Conservation (phyloP, 192 early-diverging fungal genomes). For the Backusella australiensis region DNA sequence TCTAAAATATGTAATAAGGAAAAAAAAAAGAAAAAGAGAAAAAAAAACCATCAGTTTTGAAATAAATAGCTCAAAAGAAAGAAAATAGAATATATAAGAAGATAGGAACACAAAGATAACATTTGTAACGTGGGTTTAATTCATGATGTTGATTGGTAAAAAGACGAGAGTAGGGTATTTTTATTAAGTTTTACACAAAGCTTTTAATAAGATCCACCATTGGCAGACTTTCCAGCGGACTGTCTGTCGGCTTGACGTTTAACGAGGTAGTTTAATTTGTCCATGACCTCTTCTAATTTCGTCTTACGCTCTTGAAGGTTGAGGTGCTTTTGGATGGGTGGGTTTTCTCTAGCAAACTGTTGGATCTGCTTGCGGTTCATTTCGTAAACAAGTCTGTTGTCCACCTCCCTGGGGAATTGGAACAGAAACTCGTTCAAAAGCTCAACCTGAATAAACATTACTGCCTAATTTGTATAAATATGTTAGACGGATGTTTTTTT, state of each 20-base stretch:
- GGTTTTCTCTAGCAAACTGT: conserved; percentile 91
- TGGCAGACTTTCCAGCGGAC: not conserved
- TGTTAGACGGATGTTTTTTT: not conserved
- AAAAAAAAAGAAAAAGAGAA: not conserved
- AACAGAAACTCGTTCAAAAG: conserved; percentile 98
- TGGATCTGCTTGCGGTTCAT: conserved; percentile 76
- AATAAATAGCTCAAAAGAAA: not conserved
- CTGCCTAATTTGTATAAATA: conserved; percentile 49
- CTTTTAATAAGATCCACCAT: conserved; percentile 7
- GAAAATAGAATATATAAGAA: not conserved
- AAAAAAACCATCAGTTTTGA: not conserved
- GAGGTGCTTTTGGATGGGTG: conserved; percentile 78
- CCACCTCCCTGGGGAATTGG: conserved; percentile 94
- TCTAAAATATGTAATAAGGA: not conserved
- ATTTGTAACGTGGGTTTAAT: not conserved
- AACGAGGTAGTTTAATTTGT: conserved; percentile 60
- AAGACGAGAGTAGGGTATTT: not conserved
- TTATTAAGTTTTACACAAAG: not conserved
- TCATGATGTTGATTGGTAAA: not conserved
- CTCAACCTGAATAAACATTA: conserved; percentile 98
- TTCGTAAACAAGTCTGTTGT: conserved; percentile 88
- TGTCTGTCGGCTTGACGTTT: conserved; percentile 53
- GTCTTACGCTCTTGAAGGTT: conserved; percentile 80
- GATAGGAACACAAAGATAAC: not conserved
- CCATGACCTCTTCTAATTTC: conserved; percentile 81